A percentile compares a stretch with the other conserved stretches of the same genome.
phyloP scores from a whole-genome alignment of 139 green algal genomes.

The Closterium sp. region DNA sequence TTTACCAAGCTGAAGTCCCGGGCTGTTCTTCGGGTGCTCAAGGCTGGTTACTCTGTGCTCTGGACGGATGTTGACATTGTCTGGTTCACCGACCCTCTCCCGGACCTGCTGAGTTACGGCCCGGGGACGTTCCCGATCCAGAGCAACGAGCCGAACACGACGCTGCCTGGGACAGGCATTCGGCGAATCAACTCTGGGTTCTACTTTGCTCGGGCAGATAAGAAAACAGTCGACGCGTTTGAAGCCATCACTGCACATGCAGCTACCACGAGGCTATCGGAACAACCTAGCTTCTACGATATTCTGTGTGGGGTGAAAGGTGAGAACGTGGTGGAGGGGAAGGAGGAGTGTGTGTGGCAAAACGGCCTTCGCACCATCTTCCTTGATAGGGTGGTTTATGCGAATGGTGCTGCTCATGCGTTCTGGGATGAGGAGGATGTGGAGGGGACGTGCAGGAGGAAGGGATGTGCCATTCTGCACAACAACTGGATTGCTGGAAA shows the following conservation, averaged over 20 bases:
- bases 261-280: constrained; percentile 15
- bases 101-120: background rate
- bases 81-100: constrained; percentile 15
- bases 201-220: constrained; percentile 21
- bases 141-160: constrained; percentile 14
- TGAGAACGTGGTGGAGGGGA: background rate
- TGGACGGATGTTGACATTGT: constrained; percentile 26
- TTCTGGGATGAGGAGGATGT: constrained; percentile 14
- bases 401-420: constrained; percentile 18
- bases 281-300: constrained; percentile 39
- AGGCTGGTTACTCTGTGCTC: constrained; percentile 16
- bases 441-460: background rate
- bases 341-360: constrained; percentile 29
- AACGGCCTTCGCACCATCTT: constrained; percentile 5
- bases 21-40: constrained; percentile 18
- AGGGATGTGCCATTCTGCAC: constrained; percentile 11
- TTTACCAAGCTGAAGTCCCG: constrained; percentile 34
- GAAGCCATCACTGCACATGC: constrained; percentile 12
- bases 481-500: constrained; percentile 21
- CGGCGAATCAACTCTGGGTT: constrained; percentile 33
- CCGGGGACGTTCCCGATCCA: constrained; percentile 15
- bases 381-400: constrained; percentile 1
- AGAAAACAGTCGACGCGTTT: constrained; percentile 5
- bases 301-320: constrained; percentile 17
- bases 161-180: constrained; percentile 1